These are phyloP conservation scores for Firmiana major DNA, from an alignment of 345 rosid genomes.

Conservation along the genomic window DNA sequence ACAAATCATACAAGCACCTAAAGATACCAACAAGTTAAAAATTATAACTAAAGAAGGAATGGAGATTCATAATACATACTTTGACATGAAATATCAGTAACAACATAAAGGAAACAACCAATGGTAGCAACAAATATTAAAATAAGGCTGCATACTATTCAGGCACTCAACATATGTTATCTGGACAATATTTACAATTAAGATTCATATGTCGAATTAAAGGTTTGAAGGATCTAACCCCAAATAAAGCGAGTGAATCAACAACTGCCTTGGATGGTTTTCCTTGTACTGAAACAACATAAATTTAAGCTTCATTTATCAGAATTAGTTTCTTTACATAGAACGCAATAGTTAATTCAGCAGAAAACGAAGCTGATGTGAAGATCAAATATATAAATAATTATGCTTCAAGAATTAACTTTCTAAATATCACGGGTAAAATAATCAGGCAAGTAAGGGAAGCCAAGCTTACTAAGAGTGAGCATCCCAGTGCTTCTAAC, in stretches of 20 bases:
- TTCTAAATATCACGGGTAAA: conserved; percentile 82
- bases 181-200: neutral
- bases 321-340: neutral
- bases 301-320: neutral
- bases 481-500: conserved; percentile 89
- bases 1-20: neutral
- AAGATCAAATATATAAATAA: conserved; percentile 9
- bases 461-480: conserved; percentile 96
- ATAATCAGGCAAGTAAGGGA: conserved; percentile 82
- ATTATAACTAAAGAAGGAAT: neutral
- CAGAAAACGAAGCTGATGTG: neutral
- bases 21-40: neutral
- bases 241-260: conserved; percentile 89
- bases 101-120: neutral
- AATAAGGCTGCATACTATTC: neutral
- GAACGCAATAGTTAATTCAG: neutral
- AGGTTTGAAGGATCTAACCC: conserved; percentile 55
- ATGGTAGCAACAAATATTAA: neutral
- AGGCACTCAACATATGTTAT: conserved; percentile 11
- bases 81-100: neutral
- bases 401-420: conserved; percentile 22
- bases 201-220: neutral
- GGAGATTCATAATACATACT: neutral
- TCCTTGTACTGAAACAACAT: conserved; percentile 70
- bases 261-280: conserved; percentile 86